Evolutionary conservation across 345 rosid species (phyloP).

Genomic region (Acer campestre): DNA sequence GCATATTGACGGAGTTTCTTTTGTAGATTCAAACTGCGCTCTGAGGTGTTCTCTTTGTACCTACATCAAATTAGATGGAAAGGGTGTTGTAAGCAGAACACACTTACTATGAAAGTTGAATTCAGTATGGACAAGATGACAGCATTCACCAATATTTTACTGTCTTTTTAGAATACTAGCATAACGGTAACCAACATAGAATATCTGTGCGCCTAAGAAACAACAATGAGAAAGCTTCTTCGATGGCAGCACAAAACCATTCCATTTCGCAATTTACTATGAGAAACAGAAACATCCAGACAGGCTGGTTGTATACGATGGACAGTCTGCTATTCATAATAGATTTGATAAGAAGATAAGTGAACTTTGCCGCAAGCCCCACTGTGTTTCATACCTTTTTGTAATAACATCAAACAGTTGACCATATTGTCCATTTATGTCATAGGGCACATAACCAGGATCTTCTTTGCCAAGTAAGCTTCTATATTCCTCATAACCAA

Average conservation of each 20-base stretch:
- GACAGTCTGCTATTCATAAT: neutral
- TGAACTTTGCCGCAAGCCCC: neutral
- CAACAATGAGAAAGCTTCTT: neutral
- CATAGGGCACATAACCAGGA: constrained; percentile 81
- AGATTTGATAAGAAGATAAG: constrained; percentile 7
- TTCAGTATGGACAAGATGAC: neutral
- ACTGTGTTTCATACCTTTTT: constrained; percentile 53
- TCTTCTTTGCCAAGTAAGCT: constrained; percentile 63
- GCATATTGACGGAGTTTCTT: constrained; percentile 77
- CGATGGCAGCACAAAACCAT: neutral
- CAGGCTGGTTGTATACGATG: neutral
- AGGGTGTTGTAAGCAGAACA: constrained; percentile 9
- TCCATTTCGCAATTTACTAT: neutral
- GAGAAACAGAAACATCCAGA: neutral
- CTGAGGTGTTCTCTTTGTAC: constrained; percentile 58
- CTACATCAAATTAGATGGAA: constrained; percentile 46
- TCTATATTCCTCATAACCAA: constrained; percentile 62
- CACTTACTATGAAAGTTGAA: neutral
- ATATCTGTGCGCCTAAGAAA: neutral
- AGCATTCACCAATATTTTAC: neutral
- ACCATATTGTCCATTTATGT: constrained; percentile 67
- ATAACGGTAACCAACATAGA: neutral
- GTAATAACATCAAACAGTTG: constrained; percentile 68
- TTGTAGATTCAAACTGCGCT: constrained; percentile 60
- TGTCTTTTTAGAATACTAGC: neutral